Evolutionary conservation across 352 stramenopile genomes (phyloP).

Genomic region (Phytopythium boreale): DNA sequence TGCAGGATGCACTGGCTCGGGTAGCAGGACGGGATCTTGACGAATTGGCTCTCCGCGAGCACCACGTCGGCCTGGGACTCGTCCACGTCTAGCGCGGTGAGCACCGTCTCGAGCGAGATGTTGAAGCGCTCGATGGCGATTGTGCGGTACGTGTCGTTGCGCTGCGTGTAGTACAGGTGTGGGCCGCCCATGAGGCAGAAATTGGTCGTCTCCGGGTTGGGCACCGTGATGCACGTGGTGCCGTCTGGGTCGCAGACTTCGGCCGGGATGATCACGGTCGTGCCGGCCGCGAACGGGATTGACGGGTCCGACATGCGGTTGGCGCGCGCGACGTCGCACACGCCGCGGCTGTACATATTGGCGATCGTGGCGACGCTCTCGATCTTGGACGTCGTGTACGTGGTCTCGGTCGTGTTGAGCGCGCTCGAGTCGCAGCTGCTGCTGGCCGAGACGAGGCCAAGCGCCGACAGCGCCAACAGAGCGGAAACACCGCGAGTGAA

Average conservation of each 20-base stretch:
- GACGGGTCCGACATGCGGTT: constrained; percentile 17
- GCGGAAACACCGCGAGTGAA: neutral
- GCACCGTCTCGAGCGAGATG: constrained; percentile 15
- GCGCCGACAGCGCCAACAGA: neutral
- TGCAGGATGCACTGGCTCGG: constrained; percentile 18
- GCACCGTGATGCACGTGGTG: constrained; percentile 11
- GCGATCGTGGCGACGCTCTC: constrained; percentile 10
- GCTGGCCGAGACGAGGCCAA: neutral
- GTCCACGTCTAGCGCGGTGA: constrained; percentile 11
- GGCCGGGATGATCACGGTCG: constrained; percentile 12
- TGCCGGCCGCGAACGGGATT: constrained; percentile 13
- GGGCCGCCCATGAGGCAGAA: constrained; percentile 17
- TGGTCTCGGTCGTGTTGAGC: constrained; percentile 12
- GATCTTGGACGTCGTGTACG: constrained; percentile 10
- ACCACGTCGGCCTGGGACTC: constrained; percentile 15
- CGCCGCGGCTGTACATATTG: constrained; percentile 8
- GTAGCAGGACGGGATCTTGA: constrained; percentile 21
- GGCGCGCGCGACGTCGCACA: constrained; percentile 13
- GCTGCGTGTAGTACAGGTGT: constrained; percentile 22
- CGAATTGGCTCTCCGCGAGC: constrained; percentile 12
- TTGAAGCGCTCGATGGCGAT: constrained; percentile 19
- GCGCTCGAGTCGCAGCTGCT: constrained; percentile 8
- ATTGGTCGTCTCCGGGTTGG: constrained; percentile 13
- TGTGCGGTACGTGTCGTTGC: constrained; percentile 19
- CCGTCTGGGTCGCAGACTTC: constrained; percentile 13